These are phyloP conservation scores for Podila clonocystis DNA, from an alignment of 192 early-diverging fungal species.

Conservation along the genomic window DNA sequence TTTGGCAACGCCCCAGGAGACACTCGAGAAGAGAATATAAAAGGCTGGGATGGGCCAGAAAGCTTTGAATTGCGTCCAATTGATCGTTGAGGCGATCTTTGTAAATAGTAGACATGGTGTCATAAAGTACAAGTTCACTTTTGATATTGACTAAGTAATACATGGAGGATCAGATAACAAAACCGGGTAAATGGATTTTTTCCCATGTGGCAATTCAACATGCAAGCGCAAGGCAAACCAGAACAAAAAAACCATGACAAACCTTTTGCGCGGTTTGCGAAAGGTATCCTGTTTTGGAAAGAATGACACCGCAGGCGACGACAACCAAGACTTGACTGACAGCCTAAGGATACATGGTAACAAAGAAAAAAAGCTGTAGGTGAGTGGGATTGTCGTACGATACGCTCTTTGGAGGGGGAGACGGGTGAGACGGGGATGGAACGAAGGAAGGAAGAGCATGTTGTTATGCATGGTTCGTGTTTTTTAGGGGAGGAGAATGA, in stretches of 20 bases:
- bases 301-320: constrained; percentile 43
- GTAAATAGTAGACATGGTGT: constrained; percentile 81
- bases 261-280: constrained; percentile 47
- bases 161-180: no score
- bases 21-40: constrained; percentile 47
- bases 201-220: constrained; percentile 19
- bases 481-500: neutral
- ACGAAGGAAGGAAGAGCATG: neutral
- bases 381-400: no score
- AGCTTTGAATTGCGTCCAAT: constrained; percentile 67
- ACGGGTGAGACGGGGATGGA: neutral
- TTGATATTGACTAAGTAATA: constrained; percentile 54
- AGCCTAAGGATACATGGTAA: constrained; percentile 17
- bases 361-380: neutral
- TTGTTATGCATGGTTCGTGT: neutral
- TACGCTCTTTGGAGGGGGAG: neutral
- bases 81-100: constrained; percentile 76
- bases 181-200: neutral
- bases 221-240: neutral
- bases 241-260: neutral
- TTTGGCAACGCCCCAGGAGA: constrained; percentile 51
- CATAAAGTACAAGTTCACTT: constrained; percentile 76
- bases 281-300: constrained; percentile 45
- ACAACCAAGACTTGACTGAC: constrained; percentile 49
- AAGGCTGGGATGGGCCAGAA: constrained; percentile 79